Conservation (phyloP, 345 rosid species). For the Eucalyptus curtisii region DNA sequence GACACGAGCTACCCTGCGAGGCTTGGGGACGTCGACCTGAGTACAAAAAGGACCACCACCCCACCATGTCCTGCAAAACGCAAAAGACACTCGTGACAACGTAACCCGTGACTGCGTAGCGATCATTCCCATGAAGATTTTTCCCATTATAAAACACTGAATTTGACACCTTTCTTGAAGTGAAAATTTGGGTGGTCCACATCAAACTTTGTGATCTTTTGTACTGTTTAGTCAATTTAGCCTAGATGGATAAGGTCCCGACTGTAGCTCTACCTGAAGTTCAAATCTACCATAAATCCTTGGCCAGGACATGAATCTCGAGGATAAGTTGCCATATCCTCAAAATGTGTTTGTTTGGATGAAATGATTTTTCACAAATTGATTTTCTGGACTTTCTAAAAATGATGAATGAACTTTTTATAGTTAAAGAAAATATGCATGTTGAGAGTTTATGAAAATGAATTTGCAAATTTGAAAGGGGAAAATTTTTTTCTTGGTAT, state of each 20-base stretch:
- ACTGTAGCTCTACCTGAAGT: not conserved
- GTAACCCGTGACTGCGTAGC: not conserved
- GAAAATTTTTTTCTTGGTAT: not conserved
- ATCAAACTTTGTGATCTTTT: not conserved
- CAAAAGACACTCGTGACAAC: not conserved
- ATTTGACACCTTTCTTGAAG: not conserved
- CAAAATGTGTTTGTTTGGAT: not conserved
- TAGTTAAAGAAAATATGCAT: not conserved
- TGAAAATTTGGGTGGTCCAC: not conserved
- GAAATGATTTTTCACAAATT: not conserved
- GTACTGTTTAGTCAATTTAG: not conserved
- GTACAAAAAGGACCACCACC: not conserved
- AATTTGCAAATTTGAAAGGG: rapidly evolving
- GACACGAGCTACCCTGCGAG: not conserved
- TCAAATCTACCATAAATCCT: not conserved
- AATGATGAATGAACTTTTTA: not conserved
- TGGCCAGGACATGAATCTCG: not conserved
- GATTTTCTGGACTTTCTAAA: not conserved
- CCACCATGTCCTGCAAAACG: not conserved
- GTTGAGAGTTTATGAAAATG: not conserved
- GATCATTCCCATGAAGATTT: not conserved
- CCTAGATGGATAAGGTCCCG: not conserved
- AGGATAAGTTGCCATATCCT: not conserved
- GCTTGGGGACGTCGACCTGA: not conserved
- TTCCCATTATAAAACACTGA: not conserved